A percentile compares a stretch with the other conserved stretches of the same genome.
phyloP scores from a whole-genome alignment of 257 asterid species.

The Jasminum sambac region DNA sequence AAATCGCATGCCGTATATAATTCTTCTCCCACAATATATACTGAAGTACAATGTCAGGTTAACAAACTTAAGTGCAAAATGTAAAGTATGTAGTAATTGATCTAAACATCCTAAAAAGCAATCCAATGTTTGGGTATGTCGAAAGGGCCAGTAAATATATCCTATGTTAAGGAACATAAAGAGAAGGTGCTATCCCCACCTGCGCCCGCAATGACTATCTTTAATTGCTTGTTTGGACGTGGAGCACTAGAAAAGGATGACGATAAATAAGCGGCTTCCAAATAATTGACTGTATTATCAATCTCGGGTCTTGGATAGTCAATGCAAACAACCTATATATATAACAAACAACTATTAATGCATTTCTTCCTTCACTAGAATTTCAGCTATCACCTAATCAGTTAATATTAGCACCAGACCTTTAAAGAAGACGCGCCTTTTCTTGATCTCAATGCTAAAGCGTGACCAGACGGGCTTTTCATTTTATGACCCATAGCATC shows the following conservation, averaged over 20 bases:
- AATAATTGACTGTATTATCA: constrained; percentile 70
- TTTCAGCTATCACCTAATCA: constrained; percentile 7
- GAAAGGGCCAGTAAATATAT: not conserved
- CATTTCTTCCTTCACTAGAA: constrained; percentile 7
- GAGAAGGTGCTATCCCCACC: constrained; percentile 40
- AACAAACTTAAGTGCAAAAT: not conserved
- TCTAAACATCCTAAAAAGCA: not conserved
- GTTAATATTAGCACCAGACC: constrained; percentile 41
- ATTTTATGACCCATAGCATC: constrained; percentile 58
- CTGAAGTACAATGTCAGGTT: not conserved
- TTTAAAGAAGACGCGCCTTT: constrained; percentile 45
- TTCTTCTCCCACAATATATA: not conserved
- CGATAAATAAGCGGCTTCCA: constrained; percentile 89
- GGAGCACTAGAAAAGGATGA: constrained; percentile 61
- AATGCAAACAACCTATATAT: constrained; percentile 78
- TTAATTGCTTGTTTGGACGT: constrained; percentile 76
- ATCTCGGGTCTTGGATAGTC: constrained; percentile 90
- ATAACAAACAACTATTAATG: constrained; percentile 25
- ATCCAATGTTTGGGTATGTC: not conserved
- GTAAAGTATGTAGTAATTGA: not conserved
- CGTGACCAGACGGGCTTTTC: constrained; percentile 35
- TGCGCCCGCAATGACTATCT: constrained; percentile 93
- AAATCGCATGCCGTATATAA: not conserved
- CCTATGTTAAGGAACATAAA: not conserved
- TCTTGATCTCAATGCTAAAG: constrained; percentile 35